Conservation (phyloP, 352 stramenopile species). For the Globisporangium okanoganense region DNA sequence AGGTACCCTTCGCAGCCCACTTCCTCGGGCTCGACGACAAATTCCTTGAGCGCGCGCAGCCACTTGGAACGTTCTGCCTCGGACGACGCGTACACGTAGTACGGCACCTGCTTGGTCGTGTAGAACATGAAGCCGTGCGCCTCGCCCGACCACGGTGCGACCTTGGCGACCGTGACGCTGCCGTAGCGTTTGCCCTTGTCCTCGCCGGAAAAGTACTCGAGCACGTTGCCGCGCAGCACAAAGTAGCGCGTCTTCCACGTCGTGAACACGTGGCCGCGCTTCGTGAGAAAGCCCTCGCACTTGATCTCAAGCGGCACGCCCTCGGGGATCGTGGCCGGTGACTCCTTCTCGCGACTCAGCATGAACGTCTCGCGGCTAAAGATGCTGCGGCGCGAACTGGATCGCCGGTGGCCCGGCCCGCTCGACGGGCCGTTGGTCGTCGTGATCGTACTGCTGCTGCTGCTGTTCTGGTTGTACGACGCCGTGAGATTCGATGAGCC, state of each 20-base stretch:
- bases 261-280: conserved; percentile 85
- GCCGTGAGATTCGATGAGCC: conserved; percentile 19
- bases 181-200: conserved; percentile 85
- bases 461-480: conserved; percentile 23
- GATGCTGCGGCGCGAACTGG: conserved; percentile 64
- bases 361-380: conserved; percentile 75
- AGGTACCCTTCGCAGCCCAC: conserved; percentile 86
- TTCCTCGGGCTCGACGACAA: conserved; percentile 81
- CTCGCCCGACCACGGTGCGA: conserved; percentile 81
- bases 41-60: conserved; percentile 81
- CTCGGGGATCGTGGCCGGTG: conserved; percentile 56
- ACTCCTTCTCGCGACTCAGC: conserved; percentile 72
- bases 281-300: conserved; percentile 83
- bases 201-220: conserved; percentile 84
- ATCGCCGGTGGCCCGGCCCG: conserved; percentile 28
- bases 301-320: conserved; percentile 43
- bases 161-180: conserved; percentile 84
- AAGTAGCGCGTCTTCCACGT: conserved; percentile 92
- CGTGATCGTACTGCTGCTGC: conserved; percentile 19
- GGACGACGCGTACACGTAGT: conserved; percentile 87
- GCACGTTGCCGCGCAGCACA: conserved; percentile 71
- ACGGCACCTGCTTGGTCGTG: conserved; percentile 86
- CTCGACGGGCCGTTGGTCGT: conserved; percentile 26
- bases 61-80: conserved; percentile 73
- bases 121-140: conserved; percentile 90